These are phyloP conservation scores for Fusarium sp. DNA, from an alignment of 2,329 filamentous ascomycete genomes.

Conservation along the genomic window DNA sequence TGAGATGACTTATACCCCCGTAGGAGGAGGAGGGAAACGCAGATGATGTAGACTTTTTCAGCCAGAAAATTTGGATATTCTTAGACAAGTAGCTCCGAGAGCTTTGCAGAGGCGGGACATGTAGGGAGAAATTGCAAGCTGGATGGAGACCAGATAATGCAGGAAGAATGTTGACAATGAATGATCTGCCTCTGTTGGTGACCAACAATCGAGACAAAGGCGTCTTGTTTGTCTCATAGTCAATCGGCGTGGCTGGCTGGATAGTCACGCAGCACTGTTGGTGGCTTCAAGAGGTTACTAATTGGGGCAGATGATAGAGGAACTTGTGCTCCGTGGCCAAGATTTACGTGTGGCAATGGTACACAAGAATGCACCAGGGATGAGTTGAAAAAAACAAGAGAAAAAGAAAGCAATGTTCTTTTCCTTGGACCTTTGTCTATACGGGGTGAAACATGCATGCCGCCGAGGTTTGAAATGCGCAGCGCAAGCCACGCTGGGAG, in stretches of 20 bases:
- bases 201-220: neutral
- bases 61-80: constrained; percentile 36
- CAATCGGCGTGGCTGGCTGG: neutral
- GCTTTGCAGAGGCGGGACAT: constrained; percentile 6
- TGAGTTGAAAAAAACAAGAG: neutral
- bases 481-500: constrained; percentile 20
- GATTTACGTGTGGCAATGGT: constrained; percentile 24
- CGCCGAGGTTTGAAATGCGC: constrained; percentile 14
- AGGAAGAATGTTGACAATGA: neutral
- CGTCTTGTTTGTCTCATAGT: neutral
- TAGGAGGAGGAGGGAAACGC: constrained; percentile 42
- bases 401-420: neutral
- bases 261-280: neutral
- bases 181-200: neutral
- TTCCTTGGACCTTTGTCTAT: constrained; percentile 14
- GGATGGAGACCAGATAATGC: neutral
- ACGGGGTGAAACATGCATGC: constrained; percentile 40
- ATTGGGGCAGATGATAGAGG: neutral
- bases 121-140: constrained; percentile 1
- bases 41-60: constrained; percentile 37
- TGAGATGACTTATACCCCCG: constrained; percentile 47
- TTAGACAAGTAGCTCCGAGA: constrained; percentile 30
- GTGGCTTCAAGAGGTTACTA: neutral
- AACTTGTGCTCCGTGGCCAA: neutral
- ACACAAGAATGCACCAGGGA: constrained; percentile 9